phyloP scores from a whole-genome alignment of 1,284 basidiomycete genomes.

The Tylopilus orsonianus region DNA sequence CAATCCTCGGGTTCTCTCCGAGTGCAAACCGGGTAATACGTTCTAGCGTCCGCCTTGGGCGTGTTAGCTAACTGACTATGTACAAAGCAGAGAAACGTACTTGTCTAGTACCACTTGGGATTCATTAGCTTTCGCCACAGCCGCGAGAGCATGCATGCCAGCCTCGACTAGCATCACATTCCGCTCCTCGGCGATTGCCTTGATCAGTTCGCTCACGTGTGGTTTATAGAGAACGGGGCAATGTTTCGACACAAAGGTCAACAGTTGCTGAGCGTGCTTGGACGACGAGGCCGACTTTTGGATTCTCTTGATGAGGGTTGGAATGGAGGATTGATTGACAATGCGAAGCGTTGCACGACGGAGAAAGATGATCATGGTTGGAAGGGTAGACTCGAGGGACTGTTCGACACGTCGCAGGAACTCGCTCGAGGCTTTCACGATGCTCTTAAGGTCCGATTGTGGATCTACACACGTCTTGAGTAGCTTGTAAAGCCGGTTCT shows the following conservation, averaged over 20 bases:
- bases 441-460: constrained; percentile 77
- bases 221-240: constrained; percentile 72
- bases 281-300: constrained; percentile 46
- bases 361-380: constrained; percentile 75
- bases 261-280: constrained; percentile 48
- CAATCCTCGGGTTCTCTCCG: constrained; percentile 64
- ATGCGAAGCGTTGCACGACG: constrained; percentile 73
- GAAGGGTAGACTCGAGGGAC: constrained; percentile 55
- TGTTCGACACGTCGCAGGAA: constrained; percentile 76
- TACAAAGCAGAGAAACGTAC: constrained; percentile 45
- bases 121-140: constrained; percentile 60
- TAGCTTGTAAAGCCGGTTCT: constrained; percentile 82
- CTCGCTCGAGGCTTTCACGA: constrained; percentile 82
- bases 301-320: constrained; percentile 72
- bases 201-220: constrained; percentile 75
- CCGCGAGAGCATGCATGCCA: constrained; percentile 74
- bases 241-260: constrained; percentile 75
- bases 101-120: constrained; percentile 61
- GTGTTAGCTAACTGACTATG: constrained; percentile 4
- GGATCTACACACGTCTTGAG: constrained; percentile 81
- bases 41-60: constrained; percentile 62
- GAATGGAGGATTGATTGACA: constrained; percentile 83
- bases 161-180: constrained; percentile 64
- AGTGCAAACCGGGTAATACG: constrained; percentile 62
- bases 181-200: constrained; percentile 66